Conservation (phyloP, 2,329 filamentous ascomycete species). For the Fusarium chuoi region DNA sequence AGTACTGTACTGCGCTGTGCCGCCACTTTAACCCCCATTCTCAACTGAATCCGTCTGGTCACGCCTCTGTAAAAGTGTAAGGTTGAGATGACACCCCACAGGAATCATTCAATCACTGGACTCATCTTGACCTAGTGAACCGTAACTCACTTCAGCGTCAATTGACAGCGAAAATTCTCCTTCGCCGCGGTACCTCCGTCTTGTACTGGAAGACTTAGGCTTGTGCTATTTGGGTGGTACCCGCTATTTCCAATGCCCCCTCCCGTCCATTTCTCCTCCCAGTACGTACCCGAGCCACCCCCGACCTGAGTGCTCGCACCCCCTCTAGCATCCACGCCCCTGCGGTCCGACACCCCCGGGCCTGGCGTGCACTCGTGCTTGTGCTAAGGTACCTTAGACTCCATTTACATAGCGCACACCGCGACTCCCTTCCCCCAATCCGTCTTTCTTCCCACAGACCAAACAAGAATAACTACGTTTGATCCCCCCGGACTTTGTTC, state of each 20-base stretch:
- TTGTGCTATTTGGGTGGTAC: conserved; percentile 14
- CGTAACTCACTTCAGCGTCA: background rate
- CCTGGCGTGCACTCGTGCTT: conserved; percentile 35
- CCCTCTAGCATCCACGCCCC: conserved; percentile 12
- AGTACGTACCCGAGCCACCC: conserved; percentile 25
- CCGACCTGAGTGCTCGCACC: background rate
- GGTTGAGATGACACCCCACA: conserved; percentile 25
- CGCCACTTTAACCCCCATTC: conserved; percentile 20
- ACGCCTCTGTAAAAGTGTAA: conserved; percentile 12
- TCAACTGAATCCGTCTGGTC: conserved; percentile 15
- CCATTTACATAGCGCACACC: conserved; percentile 43
- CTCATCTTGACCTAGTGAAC: background rate
- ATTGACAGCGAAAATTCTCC: conserved; percentile 27
- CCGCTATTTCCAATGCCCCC: conserved; percentile 11
- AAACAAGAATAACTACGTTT: conserved; percentile 45
- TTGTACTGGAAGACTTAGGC: conserved; percentile 41
- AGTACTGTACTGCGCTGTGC: background rate
- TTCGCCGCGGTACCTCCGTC: conserved; percentile 42
- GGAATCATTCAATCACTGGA: conserved; percentile 21
- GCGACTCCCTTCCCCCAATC: conserved; percentile 45
- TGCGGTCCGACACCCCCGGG: conserved; percentile 17
- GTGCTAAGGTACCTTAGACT: conserved; percentile 23
- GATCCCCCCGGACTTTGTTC: conserved; percentile 43
- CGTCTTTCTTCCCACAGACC: conserved; percentile 43
- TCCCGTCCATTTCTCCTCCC: background rate